Evolutionary conservation across 805 yeast genomes (phyloP), one percentile per base, ranked within the genome.

Genomic region (Nakazawaea populi): DNA sequence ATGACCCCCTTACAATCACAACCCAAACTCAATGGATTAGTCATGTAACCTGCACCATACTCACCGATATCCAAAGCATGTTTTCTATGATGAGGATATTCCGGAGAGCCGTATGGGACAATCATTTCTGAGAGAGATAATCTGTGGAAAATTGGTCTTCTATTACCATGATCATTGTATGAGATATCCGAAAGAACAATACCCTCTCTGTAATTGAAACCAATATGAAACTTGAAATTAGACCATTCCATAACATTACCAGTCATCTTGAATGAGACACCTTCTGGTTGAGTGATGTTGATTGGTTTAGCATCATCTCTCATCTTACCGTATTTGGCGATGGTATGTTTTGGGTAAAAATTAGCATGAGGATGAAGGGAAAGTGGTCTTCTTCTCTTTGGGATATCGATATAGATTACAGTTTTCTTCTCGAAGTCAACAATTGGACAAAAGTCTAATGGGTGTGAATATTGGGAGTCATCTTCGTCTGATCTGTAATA

Each of bases 61-160:
- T 83, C 88, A 59, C 88, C 88, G 56, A 83, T 76, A 66, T 83
- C 88, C 66, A 83, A 80, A 30, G 88, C 88, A 58, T 83, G 88
- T 66, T 83, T 83, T 65, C 88, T 72, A 58, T 82, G 85, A 61
- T 82, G 87, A 44, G 85, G 86, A 64, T 73, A 78, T 53, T 77
- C 79, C 44, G 88, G 88, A 53, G 72, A 71, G 44, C 88, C 88
- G 60, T 83, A 83, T 35, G 88, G 88, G 48, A 83, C 88, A 62
- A 83, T 79, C 87, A 83, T 82, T 68, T 82, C 88, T 24, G 82
- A 69, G 53, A 82, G 68, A 2, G 87, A 82, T 60, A 82, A 72
- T 63, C 88, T 72, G 69, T 83, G 85, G 74, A 83, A 82, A 49
- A 83, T 64, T 28, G 86, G 80, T 62, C 86, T 70, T 42, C 68